These are phyloP conservation scores for Mortierella sp. DNA, from an alignment of 371 early-diverging fungal genomes.

Conservation along the genomic window DNA sequence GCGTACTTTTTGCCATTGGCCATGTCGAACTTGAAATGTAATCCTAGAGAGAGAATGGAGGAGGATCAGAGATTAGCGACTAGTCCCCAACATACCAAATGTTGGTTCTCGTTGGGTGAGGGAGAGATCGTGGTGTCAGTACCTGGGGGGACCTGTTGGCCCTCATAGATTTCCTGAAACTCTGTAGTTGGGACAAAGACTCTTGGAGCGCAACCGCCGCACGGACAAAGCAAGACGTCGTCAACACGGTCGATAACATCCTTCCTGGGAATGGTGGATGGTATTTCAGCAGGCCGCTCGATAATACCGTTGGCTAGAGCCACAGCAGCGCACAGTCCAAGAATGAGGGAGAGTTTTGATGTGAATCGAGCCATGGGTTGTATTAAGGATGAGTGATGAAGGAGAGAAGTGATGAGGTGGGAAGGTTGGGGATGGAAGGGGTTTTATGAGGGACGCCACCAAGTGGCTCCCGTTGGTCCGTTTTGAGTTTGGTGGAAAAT, in stretches of 20 bases:
- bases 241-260: no score
- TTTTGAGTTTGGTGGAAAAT: no score
- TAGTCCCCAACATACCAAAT: no score
- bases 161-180: conserved; percentile 61
- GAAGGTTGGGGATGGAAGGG: neutral
- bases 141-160: conserved; percentile 62
- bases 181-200: conserved; percentile 63
- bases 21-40: conserved; percentile 67
- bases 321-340: conserved; percentile 45
- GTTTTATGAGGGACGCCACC: conserved; percentile 3
- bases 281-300: no score
- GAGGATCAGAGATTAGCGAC: no score
- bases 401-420: neutral
- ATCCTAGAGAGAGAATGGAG: conserved; percentile 52
- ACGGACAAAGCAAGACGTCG: conserved; percentile 41
- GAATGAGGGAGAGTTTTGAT: conserved; percentile 41
- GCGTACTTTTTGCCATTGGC: conserved; percentile 62
- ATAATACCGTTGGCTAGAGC: conserved; percentile 43
- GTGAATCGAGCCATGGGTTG: conserved; percentile 30
- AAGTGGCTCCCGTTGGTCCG: no score
- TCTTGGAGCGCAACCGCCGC: conserved; percentile 61
- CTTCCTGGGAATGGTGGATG: no score
- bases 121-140: conserved; percentile 31
- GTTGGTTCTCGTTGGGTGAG: no score
- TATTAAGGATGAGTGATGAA: neutral